These are phyloP conservation scores for Aspergillus bertholletiae DNA, from an alignment of 495 filamentous ascomycete genomes.

Conservation along the genomic window DNA sequence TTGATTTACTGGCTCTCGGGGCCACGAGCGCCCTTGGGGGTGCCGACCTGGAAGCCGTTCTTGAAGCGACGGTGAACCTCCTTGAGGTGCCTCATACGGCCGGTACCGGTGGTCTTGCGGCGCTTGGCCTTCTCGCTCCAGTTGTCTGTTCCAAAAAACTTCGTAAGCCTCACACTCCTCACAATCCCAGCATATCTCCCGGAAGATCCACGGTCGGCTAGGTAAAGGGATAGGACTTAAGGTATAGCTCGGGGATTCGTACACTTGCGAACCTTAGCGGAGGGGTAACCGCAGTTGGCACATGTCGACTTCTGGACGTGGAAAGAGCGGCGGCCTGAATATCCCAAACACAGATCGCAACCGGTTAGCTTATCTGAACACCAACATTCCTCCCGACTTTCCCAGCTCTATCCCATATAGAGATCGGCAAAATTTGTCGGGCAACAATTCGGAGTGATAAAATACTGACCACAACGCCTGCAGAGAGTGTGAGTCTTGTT, in stretches of 20 bases:
- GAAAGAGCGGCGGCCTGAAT: constrained; percentile 83
- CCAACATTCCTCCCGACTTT: constrained; percentile 4
- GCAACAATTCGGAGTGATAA: constrained; percentile 15
- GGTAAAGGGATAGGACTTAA: constrained; percentile 5
- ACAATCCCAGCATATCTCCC: constrained; percentile 4
- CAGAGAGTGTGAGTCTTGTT: constrained; percentile 99
- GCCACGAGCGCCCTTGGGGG: constrained; percentile 81
- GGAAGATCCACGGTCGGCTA: constrained; percentile 9
- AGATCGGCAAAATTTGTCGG: constrained; percentile 12
- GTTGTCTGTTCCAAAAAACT: constrained; percentile 66
- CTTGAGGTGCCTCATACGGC: constrained; percentile 90
- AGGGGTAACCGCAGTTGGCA: constrained; percentile 94
- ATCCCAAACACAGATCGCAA: constrained; percentile 24
- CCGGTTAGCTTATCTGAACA: constrained; percentile 25
- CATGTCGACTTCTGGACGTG: constrained; percentile 99
- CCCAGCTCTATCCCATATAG: constrained; percentile 3
- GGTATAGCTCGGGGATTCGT: constrained; percentile 50
- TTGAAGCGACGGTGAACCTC: constrained; percentile 83
- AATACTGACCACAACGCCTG: constrained; percentile 94
- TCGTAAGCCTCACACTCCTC: constrained; percentile 26
- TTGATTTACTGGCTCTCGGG: constrained; percentile 44
- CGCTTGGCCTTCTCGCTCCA: constrained; percentile 99
- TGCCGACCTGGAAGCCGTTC: constrained; percentile 93
- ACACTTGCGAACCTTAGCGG: constrained; percentile 98
- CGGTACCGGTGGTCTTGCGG: constrained; percentile 97